phyloP scores from a whole-genome alignment of 257 asterid genomes.

The Osmanthus fragrans region DNA sequence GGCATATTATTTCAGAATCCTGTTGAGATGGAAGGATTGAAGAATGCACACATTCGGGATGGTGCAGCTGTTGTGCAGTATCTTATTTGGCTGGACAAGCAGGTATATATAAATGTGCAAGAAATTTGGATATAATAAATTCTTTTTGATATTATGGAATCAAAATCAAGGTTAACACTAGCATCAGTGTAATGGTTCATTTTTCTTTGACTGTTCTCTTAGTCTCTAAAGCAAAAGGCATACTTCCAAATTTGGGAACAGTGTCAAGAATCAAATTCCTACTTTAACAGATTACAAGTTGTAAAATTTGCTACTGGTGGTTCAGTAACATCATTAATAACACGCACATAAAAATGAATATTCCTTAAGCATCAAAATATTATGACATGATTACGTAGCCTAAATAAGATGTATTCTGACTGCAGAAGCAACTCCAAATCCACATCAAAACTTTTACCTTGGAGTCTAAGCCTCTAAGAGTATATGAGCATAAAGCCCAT shows the following conservation, averaged over 20 bases:
- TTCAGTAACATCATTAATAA: too few relatives aligned
- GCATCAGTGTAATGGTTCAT: not conserved
- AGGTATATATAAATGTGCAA: slow-evolving; percentile 43
- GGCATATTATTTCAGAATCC: slow-evolving; percentile 64
- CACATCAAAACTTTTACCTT: not conserved
- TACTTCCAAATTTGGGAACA: not conserved
- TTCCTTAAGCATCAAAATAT: not conserved
- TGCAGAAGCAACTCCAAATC: not conserved
- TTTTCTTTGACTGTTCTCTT: not conserved
- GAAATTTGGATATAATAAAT: slow-evolving; percentile 6
- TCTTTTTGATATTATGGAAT: not conserved
- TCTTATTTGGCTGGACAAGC: slow-evolving; percentile 87
- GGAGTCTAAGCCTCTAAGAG: not conserved
- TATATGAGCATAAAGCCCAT: too few relatives aligned
- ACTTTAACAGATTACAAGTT: not conserved
- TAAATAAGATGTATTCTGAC: not conserved
- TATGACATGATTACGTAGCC: not conserved
- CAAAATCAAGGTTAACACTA: not conserved
- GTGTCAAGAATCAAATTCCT: not conserved
- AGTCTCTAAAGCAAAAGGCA: not conserved
- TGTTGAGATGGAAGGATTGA: slow-evolving; percentile 88
- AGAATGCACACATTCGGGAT: slow-evolving; percentile 90
- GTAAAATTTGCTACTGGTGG: too few relatives aligned
- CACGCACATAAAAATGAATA: too few relatives aligned
- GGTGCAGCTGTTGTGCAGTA: slow-evolving; percentile 98